Conservation (phyloP, 768 basidiomycete species). For the Boletus subparvulus region DNA sequence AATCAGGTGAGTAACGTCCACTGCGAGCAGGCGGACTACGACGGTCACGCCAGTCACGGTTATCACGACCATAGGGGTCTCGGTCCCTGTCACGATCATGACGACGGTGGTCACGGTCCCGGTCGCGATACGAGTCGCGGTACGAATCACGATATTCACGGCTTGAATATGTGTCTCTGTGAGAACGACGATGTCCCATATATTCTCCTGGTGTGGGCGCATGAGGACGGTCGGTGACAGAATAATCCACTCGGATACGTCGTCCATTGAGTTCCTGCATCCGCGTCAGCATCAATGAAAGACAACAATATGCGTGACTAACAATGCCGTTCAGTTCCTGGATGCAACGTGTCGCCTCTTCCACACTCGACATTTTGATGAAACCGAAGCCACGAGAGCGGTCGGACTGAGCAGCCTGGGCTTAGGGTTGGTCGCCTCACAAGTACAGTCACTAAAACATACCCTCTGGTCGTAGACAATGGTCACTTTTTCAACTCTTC, state of each 20-base stretch:
- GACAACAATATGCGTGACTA: conserved; percentile 31
- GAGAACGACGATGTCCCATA: conserved; percentile 81
- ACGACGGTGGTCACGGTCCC: conserved; percentile 43
- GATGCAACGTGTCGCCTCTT: conserved; percentile 86
- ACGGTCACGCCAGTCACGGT: conserved; percentile 76
- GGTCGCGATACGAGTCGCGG: conserved; percentile 46
- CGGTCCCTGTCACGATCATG: conserved; percentile 49
- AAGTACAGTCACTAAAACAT: conserved; percentile 27
- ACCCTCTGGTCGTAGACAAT: conserved; percentile 98
- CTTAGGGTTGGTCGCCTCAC: conserved; percentile 18
- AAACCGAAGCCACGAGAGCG: conserved; percentile 98
- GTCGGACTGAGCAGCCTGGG: conserved; percentile 60
- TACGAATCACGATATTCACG: conserved; percentile 48
- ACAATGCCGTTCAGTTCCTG: conserved; percentile 91
- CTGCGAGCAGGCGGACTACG: conserved; percentile 70
- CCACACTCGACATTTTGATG: conserved; percentile 87
- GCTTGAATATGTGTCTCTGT: conserved; percentile 45
- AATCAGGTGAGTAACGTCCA: conserved; percentile 74
- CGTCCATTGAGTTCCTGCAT: conserved; percentile 89
- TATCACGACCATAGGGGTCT: conserved; percentile 69
- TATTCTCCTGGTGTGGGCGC: conserved; percentile 97
- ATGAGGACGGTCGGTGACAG: conserved; percentile 91
- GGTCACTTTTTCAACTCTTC: conserved; percentile 90
- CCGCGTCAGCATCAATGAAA: conserved; percentile 4
- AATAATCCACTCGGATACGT: conserved; percentile 95